Evolutionary conservation across 2,329 filamentous ascomycete species (phyloP).

Genomic region (Nigrospora osmanthi): DNA sequence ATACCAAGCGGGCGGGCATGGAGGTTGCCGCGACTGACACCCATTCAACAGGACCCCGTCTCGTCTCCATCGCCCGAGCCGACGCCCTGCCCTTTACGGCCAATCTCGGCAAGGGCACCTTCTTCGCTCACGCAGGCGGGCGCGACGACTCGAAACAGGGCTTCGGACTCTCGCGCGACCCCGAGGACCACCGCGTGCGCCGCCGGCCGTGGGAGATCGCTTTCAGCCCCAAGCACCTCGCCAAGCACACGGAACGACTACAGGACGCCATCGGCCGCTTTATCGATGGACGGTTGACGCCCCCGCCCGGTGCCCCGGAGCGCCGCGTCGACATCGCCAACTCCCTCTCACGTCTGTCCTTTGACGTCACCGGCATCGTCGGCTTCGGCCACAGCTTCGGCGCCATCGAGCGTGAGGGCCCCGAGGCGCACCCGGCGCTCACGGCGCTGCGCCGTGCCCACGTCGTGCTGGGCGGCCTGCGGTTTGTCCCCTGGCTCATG

Average conservation of each 20-base stretch:
- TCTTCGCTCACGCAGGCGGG: slow-evolving; percentile 1
- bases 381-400: slow-evolving; percentile 5
- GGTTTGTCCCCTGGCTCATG: slow-evolving; percentile 5
- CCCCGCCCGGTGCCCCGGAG: too few relatives aligned
- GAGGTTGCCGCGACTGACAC: neutral
- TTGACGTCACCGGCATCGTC: slow-evolving; percentile 4
- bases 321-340: neutral
- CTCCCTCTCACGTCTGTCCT: slow-evolving; percentile 1
- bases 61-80: slow-evolving; percentile 3
- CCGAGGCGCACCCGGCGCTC: slow-evolving; percentile 2
- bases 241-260: neutral
- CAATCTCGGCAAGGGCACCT: slow-evolving; percentile 3
- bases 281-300: neutral
- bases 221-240: slow-evolving; percentile 3
- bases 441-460: slow-evolving; percentile 2
- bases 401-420: neutral
- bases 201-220: slow-evolving; percentile 5
- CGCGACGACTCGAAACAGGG: slow-evolving; percentile 2
- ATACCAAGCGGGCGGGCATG: too few relatives aligned
- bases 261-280: slow-evolving; percentile 4
- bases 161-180: slow-evolving; percentile 3
- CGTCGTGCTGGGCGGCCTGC: neutral
- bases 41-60: neutral
- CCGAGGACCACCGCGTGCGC: slow-evolving; percentile 3
- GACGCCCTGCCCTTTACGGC: slow-evolving; percentile 2